Percentiles rank a stretch among this genome's conserved stretches.
phyloP scores from a whole-genome alignment of 495 filamentous ascomycete genomes.

The Neurospora discreta region DNA sequence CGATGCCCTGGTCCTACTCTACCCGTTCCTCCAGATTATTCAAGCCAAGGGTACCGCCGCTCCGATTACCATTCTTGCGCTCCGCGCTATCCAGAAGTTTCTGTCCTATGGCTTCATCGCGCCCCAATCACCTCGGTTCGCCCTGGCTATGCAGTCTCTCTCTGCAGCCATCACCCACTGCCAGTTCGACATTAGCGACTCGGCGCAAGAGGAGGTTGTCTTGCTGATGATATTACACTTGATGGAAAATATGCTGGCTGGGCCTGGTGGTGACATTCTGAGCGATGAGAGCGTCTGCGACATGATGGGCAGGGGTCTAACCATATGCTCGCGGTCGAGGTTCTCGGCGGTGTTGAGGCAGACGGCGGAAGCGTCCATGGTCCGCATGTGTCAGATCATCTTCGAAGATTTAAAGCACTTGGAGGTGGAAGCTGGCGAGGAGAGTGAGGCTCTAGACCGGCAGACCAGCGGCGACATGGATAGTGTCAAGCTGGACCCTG shows the following conservation, averaged over 20 bases:
- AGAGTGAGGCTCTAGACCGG: conserved; percentile 47
- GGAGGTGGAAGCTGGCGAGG: conserved; percentile 56
- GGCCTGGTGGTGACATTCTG: conserved; percentile 79
- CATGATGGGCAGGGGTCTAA: conserved; percentile 98
- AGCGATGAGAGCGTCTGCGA: conserved; percentile 97
- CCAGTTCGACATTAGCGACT: conserved; percentile 92
- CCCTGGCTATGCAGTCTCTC: conserved; percentile 86
- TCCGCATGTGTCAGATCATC: conserved; percentile 96
- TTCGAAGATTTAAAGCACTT: conserved; percentile 85
- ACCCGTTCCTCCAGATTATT: conserved; percentile 95
- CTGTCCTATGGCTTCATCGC: conserved; percentile 89
- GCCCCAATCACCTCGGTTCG: conserved; percentile 67
- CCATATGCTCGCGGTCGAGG: conserved; percentile 90
- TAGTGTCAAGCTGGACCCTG: conserved; percentile 77
- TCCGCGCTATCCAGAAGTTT: conserved; percentile 95
- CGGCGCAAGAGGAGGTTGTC: conserved; percentile 89
- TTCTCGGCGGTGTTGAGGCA: conserved; percentile 84
- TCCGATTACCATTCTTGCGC: conserved; percentile 85
- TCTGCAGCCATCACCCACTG: conserved; percentile 96
- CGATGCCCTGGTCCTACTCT: conserved; percentile 79
- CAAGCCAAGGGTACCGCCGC: conserved; percentile 94
- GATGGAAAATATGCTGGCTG: conserved; percentile 95
- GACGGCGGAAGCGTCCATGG: conserved; percentile 94
- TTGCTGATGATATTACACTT: conserved; percentile 86
- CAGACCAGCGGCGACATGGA: conserved; percentile 57